A percentile compares a stretch with the other conserved stretches of the same genome.
phyloP scores from a whole-genome alignment of 2,329 filamentous ascomycete genomes.

The Pseudogymnoascus pannorum region DNA sequence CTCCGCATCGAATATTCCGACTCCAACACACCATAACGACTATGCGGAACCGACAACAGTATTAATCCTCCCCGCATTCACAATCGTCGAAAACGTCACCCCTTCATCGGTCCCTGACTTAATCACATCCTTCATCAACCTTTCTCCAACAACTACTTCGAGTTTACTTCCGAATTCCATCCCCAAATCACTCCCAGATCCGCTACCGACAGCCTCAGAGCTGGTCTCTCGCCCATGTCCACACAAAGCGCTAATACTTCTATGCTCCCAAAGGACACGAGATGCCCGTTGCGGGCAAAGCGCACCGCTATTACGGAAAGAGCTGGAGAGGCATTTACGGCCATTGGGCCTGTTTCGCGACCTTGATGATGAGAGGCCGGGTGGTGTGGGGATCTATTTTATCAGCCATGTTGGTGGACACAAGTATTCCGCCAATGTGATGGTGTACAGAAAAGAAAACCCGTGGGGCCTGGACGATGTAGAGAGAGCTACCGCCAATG shows the following conservation, averaged over 20 bases:
- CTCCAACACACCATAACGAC: conserved; percentile 57
- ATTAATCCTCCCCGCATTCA: conserved; percentile 79
- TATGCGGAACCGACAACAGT: conserved; percentile 68
- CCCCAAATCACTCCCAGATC: conserved; percentile 27
- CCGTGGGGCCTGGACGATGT: conserved; percentile 28
- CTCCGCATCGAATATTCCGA: conserved; percentile 84
- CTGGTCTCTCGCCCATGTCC: conserved; percentile 61
- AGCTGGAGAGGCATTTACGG: conserved; percentile 82
- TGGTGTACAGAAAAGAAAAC: conserved; percentile 64
- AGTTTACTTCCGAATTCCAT: conserved; percentile 23
- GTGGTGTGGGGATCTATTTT: conserved; percentile 92
- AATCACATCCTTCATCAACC: conserved; percentile 62
- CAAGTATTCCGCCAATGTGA: conserved; percentile 91
- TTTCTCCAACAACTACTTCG: conserved; percentile 65
- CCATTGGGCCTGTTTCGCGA: conserved; percentile 81
- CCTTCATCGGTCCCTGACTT: conserved; percentile 66
- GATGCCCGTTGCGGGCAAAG: conserved; percentile 93
- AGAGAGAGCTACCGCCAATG: conserved; percentile 27
- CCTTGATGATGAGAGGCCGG: conserved; percentile 77
- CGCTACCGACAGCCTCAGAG: conserved; percentile 29
- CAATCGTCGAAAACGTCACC: conserved; percentile 74
- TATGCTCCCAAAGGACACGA: conserved; percentile 91
- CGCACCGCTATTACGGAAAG: conserved; percentile 78
- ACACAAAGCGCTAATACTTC: conserved; percentile 78
- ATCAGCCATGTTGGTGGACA: conserved; percentile 95